Evolutionary conservation across 2,329 filamentous ascomycete species (phyloP).

Genomic region (Dactylellina drechsleri): DNA sequence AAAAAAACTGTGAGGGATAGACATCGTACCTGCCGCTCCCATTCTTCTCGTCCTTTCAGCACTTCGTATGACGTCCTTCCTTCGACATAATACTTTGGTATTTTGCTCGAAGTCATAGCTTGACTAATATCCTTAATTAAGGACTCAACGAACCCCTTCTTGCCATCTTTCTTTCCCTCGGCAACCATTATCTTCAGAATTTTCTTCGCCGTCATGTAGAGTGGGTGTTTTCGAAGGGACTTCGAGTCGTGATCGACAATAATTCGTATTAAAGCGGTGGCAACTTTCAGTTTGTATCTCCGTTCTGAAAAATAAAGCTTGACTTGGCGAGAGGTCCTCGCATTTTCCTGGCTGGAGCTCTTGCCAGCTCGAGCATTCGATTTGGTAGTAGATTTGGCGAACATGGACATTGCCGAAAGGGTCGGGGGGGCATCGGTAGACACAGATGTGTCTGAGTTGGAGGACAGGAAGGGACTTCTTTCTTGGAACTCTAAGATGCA

Average conservation of each 20-base stretch:
- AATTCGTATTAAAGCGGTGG: constrained; percentile 34
- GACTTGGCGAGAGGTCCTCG: constrained; percentile 26
- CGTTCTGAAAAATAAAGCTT: constrained; percentile 40
- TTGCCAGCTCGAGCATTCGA: constrained; percentile 4
- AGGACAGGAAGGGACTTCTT: constrained; percentile 69
- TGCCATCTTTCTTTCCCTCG: constrained; percentile 27
- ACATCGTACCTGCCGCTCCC: constrained; percentile 39
- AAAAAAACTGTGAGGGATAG: neutral
- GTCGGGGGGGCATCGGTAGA: constrained; percentile 65
- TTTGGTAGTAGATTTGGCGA: constrained; percentile 43
- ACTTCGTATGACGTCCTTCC: constrained; percentile 14
- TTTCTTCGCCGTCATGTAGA: constrained; percentile 35
- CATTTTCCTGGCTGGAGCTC: constrained; percentile 4
- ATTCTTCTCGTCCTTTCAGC: constrained; percentile 25
- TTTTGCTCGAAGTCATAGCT: constrained; percentile 14
- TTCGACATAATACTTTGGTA: constrained; percentile 25
- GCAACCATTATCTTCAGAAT: constrained; percentile 32
- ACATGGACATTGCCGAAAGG: constrained; percentile 37
- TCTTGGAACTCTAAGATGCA: constrained; percentile 85
- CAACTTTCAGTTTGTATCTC: constrained; percentile 37
- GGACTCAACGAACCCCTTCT: constrained; percentile 31
- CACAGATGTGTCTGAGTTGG: constrained; percentile 66
- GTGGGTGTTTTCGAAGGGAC: constrained; percentile 20
- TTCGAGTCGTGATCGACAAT: constrained; percentile 34
- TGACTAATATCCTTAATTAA: constrained; percentile 39